These are phyloP conservation scores for Xylaria sp. DNA, from an alignment of 2,329 filamentous ascomycete genomes.

Conservation along the genomic window DNA sequence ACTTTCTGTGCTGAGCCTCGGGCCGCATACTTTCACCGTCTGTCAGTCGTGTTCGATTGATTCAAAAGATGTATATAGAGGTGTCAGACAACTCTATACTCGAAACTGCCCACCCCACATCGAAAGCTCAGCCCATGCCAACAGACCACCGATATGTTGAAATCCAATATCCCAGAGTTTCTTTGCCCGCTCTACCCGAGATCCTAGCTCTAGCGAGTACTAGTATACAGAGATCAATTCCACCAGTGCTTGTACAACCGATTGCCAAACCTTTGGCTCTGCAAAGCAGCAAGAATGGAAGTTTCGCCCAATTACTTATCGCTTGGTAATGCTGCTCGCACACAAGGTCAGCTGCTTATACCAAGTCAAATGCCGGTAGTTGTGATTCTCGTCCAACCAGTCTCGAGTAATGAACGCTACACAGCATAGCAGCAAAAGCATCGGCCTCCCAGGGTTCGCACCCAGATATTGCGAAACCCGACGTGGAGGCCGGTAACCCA, in stretches of 20 bases:
- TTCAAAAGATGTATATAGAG: constrained; percentile 15
- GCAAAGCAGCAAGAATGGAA: constrained; percentile 8
- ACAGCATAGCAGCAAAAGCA: constrained; percentile 21
- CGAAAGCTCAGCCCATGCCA: constrained; percentile 1
- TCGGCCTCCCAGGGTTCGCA: constrained; percentile 12
- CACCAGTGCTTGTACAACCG: background rate
- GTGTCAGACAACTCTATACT: constrained; percentile 10
- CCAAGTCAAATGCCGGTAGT: constrained; percentile 2
- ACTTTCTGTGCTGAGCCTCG: constrained; percentile 30
- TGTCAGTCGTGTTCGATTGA: constrained; percentile 11
- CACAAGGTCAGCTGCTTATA: constrained; percentile 17
- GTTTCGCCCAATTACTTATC: constrained; percentile 16
- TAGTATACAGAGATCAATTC: background rate
- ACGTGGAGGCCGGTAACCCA: constrained; percentile 1
- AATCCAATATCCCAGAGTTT: background rate
- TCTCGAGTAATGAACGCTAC: constrained; percentile 16
- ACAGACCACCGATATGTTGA: background rate
- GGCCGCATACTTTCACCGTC: constrained; percentile 24
- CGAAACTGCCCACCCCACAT: constrained; percentile 1
- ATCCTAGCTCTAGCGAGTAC: background rate
- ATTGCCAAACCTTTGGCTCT: background rate
- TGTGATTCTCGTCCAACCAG: constrained; percentile 23
- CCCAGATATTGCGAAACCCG: constrained; percentile 12
- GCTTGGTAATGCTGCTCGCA: background rate
- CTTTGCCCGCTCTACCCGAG: constrained; percentile 4